Percentiles rank a stretch among this genome's conserved stretches.
Evolutionary conservation across 495 filamentous ascomycete genomes (phyloP).

Genomic region (Xylaria nigripes): DNA sequence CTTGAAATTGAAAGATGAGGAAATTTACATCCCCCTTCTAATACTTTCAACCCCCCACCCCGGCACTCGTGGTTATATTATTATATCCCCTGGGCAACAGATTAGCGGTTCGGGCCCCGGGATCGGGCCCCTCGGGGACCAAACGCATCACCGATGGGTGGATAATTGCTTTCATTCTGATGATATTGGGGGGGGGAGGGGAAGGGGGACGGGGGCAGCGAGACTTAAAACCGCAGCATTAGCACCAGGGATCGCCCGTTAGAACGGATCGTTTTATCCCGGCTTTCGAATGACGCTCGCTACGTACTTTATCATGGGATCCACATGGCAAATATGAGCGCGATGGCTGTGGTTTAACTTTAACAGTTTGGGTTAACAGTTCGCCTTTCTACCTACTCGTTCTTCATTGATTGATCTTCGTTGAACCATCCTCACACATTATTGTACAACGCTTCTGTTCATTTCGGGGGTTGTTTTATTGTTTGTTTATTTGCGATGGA

Average conservation of each 20-base stretch:
- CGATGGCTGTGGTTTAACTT: neutral
- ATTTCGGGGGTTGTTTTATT: no score
- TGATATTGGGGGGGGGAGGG: no score
- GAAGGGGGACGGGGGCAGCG: no score
- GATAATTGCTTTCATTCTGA: neutral
- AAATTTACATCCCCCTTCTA: no score
- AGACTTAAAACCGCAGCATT: neutral
- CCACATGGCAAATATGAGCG: neutral
- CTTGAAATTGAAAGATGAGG: no score
- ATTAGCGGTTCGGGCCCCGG: neutral
- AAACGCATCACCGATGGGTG: neutral
- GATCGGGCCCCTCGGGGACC: neutral
- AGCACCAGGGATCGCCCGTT: constrained; percentile 1
- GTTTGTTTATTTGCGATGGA: no score
- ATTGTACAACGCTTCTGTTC: no score
- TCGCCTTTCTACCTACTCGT: no score
- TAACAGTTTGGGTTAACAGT: neutral
- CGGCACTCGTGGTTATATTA: no score
- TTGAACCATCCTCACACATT: no score
- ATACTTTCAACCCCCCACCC: no score
- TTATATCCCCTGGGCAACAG: neutral
- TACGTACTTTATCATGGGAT: neutral
- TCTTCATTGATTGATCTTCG: no score
- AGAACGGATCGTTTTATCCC: neutral
- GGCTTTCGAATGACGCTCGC: neutral